Conservation (phyloP, 1,284 basidiomycete species). For the Porphyrellus sp. region DNA sequence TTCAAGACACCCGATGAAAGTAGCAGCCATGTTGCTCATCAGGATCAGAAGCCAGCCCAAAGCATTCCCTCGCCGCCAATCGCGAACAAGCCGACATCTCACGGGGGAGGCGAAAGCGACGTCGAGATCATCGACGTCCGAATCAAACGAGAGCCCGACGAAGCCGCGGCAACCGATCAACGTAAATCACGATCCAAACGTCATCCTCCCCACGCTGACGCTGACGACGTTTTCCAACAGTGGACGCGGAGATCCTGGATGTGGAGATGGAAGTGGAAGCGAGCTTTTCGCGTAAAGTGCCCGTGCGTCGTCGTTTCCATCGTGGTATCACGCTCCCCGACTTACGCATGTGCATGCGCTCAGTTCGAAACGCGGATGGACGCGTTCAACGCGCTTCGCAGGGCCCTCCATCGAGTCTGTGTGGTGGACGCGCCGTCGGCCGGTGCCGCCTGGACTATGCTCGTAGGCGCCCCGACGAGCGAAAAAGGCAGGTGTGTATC, state of each 20-base stretch:
- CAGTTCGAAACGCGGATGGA: constrained; percentile 36
- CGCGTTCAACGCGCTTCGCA: constrained; percentile 33
- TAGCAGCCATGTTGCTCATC: not conserved
- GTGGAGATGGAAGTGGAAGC: constrained; percentile 46
- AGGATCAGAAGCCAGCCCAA: not conserved
- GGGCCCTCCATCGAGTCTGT: constrained; percentile 36
- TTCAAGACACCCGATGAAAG: constrained; percentile 36
- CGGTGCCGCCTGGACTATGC: constrained; percentile 9
- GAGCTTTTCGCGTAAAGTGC: constrained; percentile 60
- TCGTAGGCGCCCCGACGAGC: constrained; percentile 16
- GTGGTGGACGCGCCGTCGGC: constrained; percentile 16
- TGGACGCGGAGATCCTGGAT: constrained; percentile 38
- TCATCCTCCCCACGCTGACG: too few species aligned
- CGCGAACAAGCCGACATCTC: not conserved
- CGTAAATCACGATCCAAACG: constrained; percentile 4
- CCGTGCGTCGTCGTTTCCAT: too few species aligned
- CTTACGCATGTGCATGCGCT: not conserved
- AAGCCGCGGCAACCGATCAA: not conserved
- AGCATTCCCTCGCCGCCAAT: not conserved
- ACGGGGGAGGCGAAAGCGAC: not conserved
- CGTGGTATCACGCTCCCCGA: too few species aligned
- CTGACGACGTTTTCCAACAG: not conserved
- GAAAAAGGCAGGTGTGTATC: constrained; percentile 21
- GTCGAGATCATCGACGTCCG: constrained; percentile 20
- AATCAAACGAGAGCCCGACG: not conserved